A percentile compares a stretch with the other conserved stretches of the same genome.
These are phyloP conservation scores for Obelidium mucronatum DNA, from an alignment of 192 early-diverging fungal genomes.

Conservation along the genomic window DNA sequence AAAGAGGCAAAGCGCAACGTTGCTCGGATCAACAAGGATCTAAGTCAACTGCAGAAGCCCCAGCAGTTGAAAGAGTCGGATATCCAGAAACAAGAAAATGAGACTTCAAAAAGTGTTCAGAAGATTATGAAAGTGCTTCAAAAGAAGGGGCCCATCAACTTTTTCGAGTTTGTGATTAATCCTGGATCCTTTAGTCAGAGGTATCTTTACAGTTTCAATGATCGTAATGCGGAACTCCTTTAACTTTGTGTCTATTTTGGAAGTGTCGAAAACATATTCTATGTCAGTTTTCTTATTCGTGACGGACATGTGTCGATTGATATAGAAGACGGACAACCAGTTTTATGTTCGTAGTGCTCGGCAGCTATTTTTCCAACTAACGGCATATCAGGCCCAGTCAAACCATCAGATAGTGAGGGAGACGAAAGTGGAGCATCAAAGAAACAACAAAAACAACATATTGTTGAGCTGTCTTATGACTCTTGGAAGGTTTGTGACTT, in stretches of 20 bases:
- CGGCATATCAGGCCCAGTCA: not conserved
- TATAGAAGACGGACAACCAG: slow-evolving; percentile 44
- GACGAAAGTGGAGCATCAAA: not conserved
- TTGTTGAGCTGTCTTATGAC: slow-evolving; percentile 21
- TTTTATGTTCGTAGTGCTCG: too few species aligned
- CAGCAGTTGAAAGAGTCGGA: slow-evolving; percentile 70
- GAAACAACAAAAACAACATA: slow-evolving; percentile 28
- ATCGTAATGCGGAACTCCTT: not conserved
- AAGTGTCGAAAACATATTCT: slow-evolving; percentile 93
- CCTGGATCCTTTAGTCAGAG: slow-evolving; percentile 89
- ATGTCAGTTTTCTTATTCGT: slow-evolving; percentile 92
- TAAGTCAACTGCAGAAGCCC: slow-evolving; percentile 53
- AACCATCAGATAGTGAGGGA: not conserved
- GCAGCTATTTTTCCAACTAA: too few species aligned
- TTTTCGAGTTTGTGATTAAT: slow-evolving; percentile 90
- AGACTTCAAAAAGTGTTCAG: slow-evolving; percentile 84
- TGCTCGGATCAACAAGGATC: slow-evolving; percentile 54
- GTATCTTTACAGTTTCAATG: too few species aligned
- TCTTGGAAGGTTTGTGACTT: not conserved
- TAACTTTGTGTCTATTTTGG: not conserved
- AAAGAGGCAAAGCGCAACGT: slow-evolving; percentile 29
- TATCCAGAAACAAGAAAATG: slow-evolving; percentile 81
- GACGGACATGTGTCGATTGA: slow-evolving; percentile 83
- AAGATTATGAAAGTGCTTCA: slow-evolving; percentile 68
- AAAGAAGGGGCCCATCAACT: slow-evolving; percentile 50